Conservation (phyloP, 495 filamentous ascomycete species). For the Penicillium goetzii region DNA sequence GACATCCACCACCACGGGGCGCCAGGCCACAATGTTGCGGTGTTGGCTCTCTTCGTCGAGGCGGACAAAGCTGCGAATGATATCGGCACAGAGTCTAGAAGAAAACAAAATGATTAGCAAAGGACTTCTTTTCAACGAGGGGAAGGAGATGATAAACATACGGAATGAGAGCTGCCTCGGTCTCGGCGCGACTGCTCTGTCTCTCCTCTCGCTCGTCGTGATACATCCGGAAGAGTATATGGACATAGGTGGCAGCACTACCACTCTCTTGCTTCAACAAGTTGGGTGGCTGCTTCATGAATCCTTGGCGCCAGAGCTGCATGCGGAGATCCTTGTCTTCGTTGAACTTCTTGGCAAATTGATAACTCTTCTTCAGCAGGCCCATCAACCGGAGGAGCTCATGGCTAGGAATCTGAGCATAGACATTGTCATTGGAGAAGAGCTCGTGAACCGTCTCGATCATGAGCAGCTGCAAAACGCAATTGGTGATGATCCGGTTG, state of each 20-base stretch:
- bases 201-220: slow-evolving; percentile 84
- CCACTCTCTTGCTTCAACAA: slow-evolving; percentile 97
- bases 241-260: slow-evolving; percentile 88
- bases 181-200: slow-evolving; percentile 73
- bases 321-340: slow-evolving; percentile 94
- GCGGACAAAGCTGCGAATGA: slow-evolving; percentile 77
- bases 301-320: slow-evolving; percentile 93
- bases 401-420: slow-evolving; percentile 83
- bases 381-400: slow-evolving; percentile 92
- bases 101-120: slow-evolving; percentile 17
- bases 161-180: slow-evolving; percentile 90
- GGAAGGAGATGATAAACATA: slow-evolving; percentile 43
- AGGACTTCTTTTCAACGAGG: background rate
- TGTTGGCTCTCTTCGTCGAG: slow-evolving; percentile 95
- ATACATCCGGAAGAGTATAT: slow-evolving; percentile 95
- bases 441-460: slow-evolving; percentile 99
- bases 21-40: slow-evolving; percentile 93
- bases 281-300: slow-evolving; percentile 99
- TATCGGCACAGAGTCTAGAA: slow-evolving; percentile 79
- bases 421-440: slow-evolving; percentile 96
- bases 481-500: slow-evolving; percentile 99
- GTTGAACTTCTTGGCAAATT: slow-evolving; percentile 96
- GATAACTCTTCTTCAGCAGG: slow-evolving; percentile 89
- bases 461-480: slow-evolving; percentile 95
- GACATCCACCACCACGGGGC: slow-evolving; percentile 97